Base-by-base conservation (phyloP, 345 rosid species). In the Populus simonii region DNA sequence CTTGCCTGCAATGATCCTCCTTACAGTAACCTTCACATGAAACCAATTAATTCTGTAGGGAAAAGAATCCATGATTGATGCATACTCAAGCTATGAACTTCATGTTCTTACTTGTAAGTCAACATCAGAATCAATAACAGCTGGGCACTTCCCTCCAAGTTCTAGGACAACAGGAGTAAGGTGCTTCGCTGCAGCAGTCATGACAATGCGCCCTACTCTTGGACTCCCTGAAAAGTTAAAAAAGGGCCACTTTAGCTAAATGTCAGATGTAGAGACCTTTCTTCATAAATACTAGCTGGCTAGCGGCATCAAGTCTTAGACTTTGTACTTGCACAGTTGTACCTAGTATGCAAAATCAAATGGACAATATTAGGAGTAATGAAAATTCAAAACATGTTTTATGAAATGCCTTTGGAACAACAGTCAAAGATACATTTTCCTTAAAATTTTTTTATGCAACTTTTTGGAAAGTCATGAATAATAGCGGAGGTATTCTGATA, bases 131-230 rank as follows among this genome's bases (percentile, higher is more conserved):
- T 89, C 92, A 29, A 87, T 86, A n/a, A 89, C 77, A 2, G 88
- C 90, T 0, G 92, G 92, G 79, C 90, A 85, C 75, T 89, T 89
- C 35, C 92, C 92, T 74, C 90, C 90, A 45, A 87, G 92, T 73
- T 89, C 92, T 47, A 85, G 78, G 59, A 83, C 62, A 27, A 87
- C 87, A 5, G 90, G 90, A 0, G 92, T 85, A 10, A 85, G 90
- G 85, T 85, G 85, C 82, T 86, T 89, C 9, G 89, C 89, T 23
- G 92, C 92, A 7, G 90, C 89, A n/a, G 87, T 76, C 92, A 89
- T 85, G 45, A 89, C 89, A 41, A 89, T 87, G 10, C 82, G 79
- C 4, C 89, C 90, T 27, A 89, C 90, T 71, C 83, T 84, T 11
- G 79, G 63, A 74, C 92, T 75, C 38, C 90, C 92, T 87, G 61